Evolutionary conservation across 2,329 filamentous ascomycete genomes (phyloP).

Genomic region (Exophiala xenobiotica): DNA sequence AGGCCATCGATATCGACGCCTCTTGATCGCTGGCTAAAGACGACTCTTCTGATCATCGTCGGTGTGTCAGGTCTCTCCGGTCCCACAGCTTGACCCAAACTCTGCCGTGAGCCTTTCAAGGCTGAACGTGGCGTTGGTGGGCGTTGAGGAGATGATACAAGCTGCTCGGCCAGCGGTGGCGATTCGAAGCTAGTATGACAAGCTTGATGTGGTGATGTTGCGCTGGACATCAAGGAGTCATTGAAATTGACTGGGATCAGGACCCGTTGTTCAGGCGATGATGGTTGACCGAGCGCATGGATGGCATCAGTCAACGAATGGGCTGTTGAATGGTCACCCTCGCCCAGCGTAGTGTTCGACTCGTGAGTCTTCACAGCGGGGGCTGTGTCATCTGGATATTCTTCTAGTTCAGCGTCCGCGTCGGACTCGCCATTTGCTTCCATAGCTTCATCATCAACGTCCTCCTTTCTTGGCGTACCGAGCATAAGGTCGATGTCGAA

Average conservation of each 20-base stretch:
- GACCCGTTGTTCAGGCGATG: neutral
- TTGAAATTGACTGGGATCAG: slow-evolving; percentile 24
- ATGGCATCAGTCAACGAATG: slow-evolving; percentile 8
- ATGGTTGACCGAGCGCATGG: slow-evolving; percentile 7
- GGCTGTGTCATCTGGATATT: neutral
- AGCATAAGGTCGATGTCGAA: slow-evolving; percentile 29
- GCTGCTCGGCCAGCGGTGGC: neutral
- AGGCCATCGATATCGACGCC: slow-evolving; percentile 28
- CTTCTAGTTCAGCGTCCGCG: neutral
- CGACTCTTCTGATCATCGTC: slow-evolving; percentile 18
- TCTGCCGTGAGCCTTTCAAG: slow-evolving; percentile 27
- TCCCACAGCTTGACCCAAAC: slow-evolving; percentile 6
- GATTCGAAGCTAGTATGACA: neutral
- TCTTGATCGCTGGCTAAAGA: slow-evolving; percentile 27
- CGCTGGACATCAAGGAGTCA: slow-evolving; percentile 17
- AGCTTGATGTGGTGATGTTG: slow-evolving; percentile 12
- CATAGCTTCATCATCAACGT: neutral
- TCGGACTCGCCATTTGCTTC: neutral
- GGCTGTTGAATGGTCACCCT: neutral
- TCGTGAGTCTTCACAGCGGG: neutral
- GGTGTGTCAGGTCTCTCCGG: slow-evolving; percentile 10
- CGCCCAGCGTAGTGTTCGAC: neutral
- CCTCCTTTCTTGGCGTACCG: slow-evolving; percentile 18
- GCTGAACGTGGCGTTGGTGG: slow-evolving; percentile 30
- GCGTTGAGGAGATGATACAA: slow-evolving; percentile 12